These are phyloP conservation scores for Colletotrichum lentis DNA, from an alignment of 2,329 filamentous ascomycete species.

Conservation along the genomic window DNA sequence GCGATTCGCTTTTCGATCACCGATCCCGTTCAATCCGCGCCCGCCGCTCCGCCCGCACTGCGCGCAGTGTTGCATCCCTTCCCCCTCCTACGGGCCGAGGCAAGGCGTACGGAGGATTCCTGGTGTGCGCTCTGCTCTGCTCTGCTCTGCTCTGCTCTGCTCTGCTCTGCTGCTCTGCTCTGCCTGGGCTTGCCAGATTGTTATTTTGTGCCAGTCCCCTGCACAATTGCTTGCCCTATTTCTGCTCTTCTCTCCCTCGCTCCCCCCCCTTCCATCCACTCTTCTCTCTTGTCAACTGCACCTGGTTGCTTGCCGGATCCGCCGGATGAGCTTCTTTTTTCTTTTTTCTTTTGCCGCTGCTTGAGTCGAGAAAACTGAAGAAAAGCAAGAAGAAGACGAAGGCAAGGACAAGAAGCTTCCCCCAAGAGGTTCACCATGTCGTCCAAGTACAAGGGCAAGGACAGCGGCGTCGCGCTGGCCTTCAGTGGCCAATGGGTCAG, in stretches of 20 bases:
- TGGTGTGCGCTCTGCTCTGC: background rate
- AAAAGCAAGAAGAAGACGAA: no score
- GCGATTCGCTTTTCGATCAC: slow-evolving; percentile 16
- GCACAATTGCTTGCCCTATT: slow-evolving; percentile 17
- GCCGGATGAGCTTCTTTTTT: slow-evolving; percentile 43
- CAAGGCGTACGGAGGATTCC: background rate
- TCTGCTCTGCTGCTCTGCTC: background rate
- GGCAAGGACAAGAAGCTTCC: background rate
- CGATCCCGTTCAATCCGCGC: slow-evolving; percentile 1
- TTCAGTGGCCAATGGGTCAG: slow-evolving; percentile 92
- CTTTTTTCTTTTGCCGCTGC: slow-evolving; percentile 26
- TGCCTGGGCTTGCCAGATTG: background rate
- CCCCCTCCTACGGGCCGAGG: slow-evolving; percentile 19
- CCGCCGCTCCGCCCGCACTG: no score
- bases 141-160: background rate
- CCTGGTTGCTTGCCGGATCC: slow-evolving; percentile 42
- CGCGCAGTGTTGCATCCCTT: slow-evolving; percentile 6
- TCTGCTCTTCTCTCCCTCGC: background rate
- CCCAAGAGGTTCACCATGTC: slow-evolving; percentile 48
- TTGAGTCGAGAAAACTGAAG: slow-evolving; percentile 7
- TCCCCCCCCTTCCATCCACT: slow-evolving; percentile 13
- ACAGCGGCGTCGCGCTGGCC: slow-evolving; percentile 65
- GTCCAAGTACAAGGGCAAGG: slow-evolving; percentile 70
- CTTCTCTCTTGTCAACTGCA: slow-evolving; percentile 21
- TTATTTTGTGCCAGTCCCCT: background rate